Percentiles rank a stretch among this genome's conserved stretches.
Evolutionary conservation across 805 yeast genomes (phyloP).

Genomic region (Komagataella phaffii): DNA sequence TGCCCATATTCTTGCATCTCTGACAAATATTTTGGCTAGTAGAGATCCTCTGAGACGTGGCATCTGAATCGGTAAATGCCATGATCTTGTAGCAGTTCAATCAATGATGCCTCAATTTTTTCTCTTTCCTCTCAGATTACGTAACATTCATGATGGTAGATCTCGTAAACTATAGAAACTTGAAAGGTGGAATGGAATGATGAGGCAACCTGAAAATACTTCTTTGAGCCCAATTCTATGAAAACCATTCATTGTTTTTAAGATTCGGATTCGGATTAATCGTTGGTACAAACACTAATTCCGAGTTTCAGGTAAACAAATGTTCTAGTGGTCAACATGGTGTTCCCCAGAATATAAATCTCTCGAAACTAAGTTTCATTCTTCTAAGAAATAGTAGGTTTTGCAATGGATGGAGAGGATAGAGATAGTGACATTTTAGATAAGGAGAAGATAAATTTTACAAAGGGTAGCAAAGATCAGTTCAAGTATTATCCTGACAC

Average conservation of each 20-base stretch:
- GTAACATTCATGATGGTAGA: background rate
- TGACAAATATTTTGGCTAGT: constrained; percentile 18
- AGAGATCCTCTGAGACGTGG: background rate
- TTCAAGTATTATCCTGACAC: constrained; percentile 76
- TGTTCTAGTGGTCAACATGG: background rate
- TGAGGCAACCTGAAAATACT: background rate
- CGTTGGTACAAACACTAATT: background rate
- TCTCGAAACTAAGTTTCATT: background rate
- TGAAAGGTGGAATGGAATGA: background rate
- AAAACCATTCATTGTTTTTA: background rate
- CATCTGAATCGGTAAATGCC: background rate
- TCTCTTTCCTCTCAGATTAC: background rate
- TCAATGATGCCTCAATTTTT: background rate
- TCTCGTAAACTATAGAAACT: too few species aligned
- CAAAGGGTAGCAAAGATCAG: constrained; percentile 33
- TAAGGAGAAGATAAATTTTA: constrained; percentile 35
- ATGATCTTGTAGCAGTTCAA: background rate
- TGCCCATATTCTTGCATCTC: constrained; percentile 31
- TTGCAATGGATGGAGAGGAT: background rate
- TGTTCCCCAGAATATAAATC: too few species aligned
- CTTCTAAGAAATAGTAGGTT: background rate
- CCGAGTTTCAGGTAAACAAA: background rate
- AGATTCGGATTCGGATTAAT: background rate
- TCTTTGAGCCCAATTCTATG: background rate
- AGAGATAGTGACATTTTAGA: constrained; percentile 15